phyloP scores from a whole-genome alignment of 352 stramenopile species.

The Globisporangium irregulare region DNA sequence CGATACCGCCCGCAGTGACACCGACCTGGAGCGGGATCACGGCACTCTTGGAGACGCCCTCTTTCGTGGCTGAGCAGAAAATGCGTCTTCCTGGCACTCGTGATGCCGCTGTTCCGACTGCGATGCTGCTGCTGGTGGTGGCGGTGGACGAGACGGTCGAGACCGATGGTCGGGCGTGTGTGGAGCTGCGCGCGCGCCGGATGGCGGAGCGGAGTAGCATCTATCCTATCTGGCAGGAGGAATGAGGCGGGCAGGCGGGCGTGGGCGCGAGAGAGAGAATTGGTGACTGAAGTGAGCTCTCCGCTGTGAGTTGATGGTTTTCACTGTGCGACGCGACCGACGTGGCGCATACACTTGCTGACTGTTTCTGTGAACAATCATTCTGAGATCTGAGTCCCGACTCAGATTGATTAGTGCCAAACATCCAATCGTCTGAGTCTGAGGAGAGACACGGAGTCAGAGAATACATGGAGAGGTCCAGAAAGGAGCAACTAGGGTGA shows the following conservation, averaged over 20 bases:
- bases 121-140: not conserved
- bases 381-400: not conserved
- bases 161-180: not conserved
- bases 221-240: not conserved
- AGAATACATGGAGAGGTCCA: not conserved
- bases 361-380: not conserved
- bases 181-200: not conserved
- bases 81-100: constrained; percentile 25
- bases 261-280: not conserved
- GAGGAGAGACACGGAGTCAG: not conserved
- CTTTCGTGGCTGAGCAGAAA: constrained; percentile 49
- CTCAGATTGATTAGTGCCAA: not conserved
- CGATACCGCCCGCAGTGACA: constrained; percentile 47
- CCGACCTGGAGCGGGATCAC: constrained; percentile 47
- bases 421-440: not conserved
- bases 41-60: constrained; percentile 24
- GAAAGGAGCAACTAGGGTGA: not conserved
- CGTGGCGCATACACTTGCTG: not conserved
- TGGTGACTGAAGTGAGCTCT: constrained; percentile 1
- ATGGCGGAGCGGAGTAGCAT: constrained; percentile 7
- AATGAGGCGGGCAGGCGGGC: not conserved
- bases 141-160: constrained; percentile 6
- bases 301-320: not conserved
- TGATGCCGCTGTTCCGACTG: constrained; percentile 14
- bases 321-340: constrained; percentile 7